These are phyloP conservation scores for Xylaria sp. DNA, from an alignment of 2,329 filamentous ascomycete species.

Conservation along the genomic window DNA sequence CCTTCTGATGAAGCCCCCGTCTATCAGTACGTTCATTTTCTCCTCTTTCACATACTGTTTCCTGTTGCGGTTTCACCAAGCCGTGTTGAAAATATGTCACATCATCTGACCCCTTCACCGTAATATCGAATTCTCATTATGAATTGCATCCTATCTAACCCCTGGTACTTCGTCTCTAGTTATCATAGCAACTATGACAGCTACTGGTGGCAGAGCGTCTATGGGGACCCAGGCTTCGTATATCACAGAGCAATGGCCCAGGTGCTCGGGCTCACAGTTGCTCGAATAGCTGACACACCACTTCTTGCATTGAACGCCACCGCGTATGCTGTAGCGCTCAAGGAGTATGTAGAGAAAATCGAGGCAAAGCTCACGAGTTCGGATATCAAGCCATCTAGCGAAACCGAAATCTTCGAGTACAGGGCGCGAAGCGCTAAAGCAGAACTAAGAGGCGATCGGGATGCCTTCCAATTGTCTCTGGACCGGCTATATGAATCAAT, in stretches of 20 bases:
- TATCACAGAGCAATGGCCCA: conserved; percentile 76
- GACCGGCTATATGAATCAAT: conserved; percentile 53
- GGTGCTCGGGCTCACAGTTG: conserved; percentile 70
- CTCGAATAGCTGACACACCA: conserved; percentile 69
- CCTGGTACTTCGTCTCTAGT: background rate
- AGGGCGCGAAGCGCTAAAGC: conserved; percentile 41
- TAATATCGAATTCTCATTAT: background rate
- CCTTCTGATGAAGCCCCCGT: conserved; percentile 61
- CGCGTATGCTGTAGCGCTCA: conserved; percentile 71
- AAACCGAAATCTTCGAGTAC: conserved; percentile 48
- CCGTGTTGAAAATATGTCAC: background rate
- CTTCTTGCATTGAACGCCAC: conserved; percentile 73
- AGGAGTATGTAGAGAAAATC: conserved; percentile 62
- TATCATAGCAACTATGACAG: conserved; percentile 95
- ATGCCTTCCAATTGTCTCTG: conserved; percentile 56
- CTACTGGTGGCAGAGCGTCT: conserved; percentile 88
- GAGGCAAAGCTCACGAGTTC: conserved; percentile 59
- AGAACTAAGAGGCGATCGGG: conserved; percentile 51
- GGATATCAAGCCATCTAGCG: conserved; percentile 42
- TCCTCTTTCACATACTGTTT: background rate
- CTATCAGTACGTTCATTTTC: conserved; percentile 62
- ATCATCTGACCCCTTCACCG: background rate
- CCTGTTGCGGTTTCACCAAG: background rate
- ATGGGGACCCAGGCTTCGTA: conserved; percentile 74
- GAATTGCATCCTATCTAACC: conserved; percentile 7